phyloP scores from a whole-genome alignment of 1,284 basidiomycete genomes.

The Ustilago vetiveriae region DNA sequence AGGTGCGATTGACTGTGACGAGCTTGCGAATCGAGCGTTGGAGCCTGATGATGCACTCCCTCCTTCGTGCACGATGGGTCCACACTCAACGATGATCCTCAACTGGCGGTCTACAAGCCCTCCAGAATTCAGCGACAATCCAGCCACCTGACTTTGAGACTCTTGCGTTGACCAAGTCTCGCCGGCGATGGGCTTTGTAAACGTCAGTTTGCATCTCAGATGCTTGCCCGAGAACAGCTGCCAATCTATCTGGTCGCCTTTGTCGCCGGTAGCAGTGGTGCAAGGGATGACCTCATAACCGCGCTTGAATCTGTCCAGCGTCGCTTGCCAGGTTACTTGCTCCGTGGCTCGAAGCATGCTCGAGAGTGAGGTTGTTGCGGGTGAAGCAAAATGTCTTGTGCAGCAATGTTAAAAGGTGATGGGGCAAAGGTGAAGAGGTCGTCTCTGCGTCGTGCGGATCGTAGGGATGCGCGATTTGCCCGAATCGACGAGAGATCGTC shows the following conservation, averaged over 20 bases:
- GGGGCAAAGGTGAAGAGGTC: no score
- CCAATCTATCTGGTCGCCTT: constrained; percentile 8
- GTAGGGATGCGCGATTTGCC: no score
- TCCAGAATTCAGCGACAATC: neutral
- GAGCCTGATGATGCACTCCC: neutral
- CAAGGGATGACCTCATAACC: constrained; percentile 3
- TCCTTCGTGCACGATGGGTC: constrained; percentile 2
- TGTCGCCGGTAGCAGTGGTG: neutral
- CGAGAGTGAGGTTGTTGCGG: no score
- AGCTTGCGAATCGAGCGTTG: neutral
- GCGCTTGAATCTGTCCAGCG: constrained; percentile 12
- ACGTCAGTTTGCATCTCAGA: constrained; percentile 20
- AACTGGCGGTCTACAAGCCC: constrained; percentile 6
- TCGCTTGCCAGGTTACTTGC: constrained; percentile 17
- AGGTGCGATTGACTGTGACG: constrained; percentile 8
- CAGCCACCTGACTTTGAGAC: neutral
- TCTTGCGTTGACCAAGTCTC: constrained; percentile 4
- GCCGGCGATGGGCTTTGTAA: constrained; percentile 19
- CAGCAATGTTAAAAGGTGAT: no score
- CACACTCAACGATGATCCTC: constrained; percentile 21
- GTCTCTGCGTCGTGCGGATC: no score
- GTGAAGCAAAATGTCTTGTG: no score
- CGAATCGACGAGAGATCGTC: no score
- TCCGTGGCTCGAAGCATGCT: constrained; percentile 27
- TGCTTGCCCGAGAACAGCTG: constrained; percentile 26